phyloP scores from a whole-genome alignment of 768 basidiomycete species.

The Baorangia bicolor region DNA sequence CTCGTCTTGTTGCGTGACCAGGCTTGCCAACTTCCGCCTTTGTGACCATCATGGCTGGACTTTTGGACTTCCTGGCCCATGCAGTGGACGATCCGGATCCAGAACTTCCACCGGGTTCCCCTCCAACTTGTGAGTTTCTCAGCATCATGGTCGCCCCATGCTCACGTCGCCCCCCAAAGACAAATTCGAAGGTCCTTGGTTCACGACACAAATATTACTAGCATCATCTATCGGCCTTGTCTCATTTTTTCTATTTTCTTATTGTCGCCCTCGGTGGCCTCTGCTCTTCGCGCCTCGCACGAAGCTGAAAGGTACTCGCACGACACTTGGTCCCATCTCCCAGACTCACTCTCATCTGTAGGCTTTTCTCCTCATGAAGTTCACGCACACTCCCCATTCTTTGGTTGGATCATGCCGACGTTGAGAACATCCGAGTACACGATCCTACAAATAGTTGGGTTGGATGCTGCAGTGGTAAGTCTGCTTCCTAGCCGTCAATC shows the following conservation, averaged over 20 bases:
- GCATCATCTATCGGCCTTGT: conserved; percentile 73
- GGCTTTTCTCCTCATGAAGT: conserved; percentile 94
- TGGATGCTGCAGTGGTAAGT: conserved; percentile 94
- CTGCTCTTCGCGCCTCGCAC: conserved; percentile 90
- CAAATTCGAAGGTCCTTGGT: conserved; percentile 93
- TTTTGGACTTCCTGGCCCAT: conserved; percentile 15
- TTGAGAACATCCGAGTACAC: conserved; percentile 88
- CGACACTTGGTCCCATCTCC: neutral
- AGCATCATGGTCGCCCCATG: neutral
- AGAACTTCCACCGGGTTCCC: conserved; percentile 58
- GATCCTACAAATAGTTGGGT: conserved; percentile 91
- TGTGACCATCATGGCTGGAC: conserved; percentile 14
- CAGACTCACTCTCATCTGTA: conserved; percentile 30
- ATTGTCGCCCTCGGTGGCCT: conserved; percentile 85
- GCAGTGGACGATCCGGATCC: conserved; percentile 36
- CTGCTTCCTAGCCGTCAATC: neutral
- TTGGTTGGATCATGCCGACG: conserved; percentile 96
- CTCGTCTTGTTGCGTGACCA: neutral
- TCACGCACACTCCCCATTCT: conserved; percentile 81
- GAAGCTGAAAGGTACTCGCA: conserved; percentile 78
- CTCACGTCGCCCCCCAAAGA: conserved; percentile 38
- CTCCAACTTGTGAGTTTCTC: conserved; percentile 54
- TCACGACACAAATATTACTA: conserved; percentile 83
- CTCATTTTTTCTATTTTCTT: conserved; percentile 87
- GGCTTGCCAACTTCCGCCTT: neutral